phyloP scores from a whole-genome alignment of 2,329 filamentous ascomycete species.

The Talaromyces sp. region DNA sequence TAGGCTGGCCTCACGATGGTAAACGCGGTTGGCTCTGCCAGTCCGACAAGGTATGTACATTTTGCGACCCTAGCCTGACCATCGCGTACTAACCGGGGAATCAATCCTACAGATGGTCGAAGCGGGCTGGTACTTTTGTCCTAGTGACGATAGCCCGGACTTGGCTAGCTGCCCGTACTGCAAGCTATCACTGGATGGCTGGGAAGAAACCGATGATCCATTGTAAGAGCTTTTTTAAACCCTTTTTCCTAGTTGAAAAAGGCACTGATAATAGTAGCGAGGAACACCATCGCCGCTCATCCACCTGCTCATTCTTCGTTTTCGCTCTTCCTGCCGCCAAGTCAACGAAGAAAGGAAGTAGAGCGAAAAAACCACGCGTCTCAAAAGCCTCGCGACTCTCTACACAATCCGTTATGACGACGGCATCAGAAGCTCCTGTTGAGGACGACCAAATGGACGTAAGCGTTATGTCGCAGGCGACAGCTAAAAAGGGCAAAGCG shows the following conservation, averaged over 20 bases:
- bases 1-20: constrained; percentile 80
- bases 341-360: constrained; percentile 58
- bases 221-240: constrained; percentile 51
- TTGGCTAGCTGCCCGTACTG: constrained; percentile 91
- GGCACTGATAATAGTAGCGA: constrained; percentile 51
- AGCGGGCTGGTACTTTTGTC: constrained; percentile 91
- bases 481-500: constrained; percentile 53
- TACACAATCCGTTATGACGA: constrained; percentile 44
- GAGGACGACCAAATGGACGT: constrained; percentile 54
- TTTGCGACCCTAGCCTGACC: not conserved
- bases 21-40: constrained; percentile 90
- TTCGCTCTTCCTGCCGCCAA: constrained; percentile 53
- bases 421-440: constrained; percentile 40
- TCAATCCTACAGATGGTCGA: constrained; percentile 64
- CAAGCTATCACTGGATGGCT: constrained; percentile 81
- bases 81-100: not conserved
- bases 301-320: constrained; percentile 77
- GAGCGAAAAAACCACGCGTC: constrained; percentile 50
- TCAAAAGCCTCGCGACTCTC: constrained; percentile 69
- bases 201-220: constrained; percentile 90
- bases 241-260: constrained; percentile 12
- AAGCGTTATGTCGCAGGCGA: constrained; percentile 49
- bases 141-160: constrained; percentile 76
- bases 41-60: constrained; percentile 65
- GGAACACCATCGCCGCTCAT: constrained; percentile 76